These are phyloP conservation scores for Kalanchoe fedtschenkoi DNA, from an alignment of 164 flowering plant genomes.

Conservation along the genomic window DNA sequence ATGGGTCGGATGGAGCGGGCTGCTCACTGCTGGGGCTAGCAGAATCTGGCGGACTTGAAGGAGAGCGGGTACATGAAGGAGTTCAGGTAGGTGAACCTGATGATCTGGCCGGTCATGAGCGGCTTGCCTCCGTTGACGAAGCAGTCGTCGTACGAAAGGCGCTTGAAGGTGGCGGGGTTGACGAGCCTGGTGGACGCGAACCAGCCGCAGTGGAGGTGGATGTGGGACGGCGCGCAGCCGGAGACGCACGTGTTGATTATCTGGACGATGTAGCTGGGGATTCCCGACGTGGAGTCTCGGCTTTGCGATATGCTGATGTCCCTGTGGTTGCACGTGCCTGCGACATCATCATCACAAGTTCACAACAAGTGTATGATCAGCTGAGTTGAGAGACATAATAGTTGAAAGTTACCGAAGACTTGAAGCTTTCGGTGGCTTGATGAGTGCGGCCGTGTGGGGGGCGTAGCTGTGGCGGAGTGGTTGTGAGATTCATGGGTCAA, in stretches of 20 bases:
- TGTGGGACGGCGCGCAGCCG: conserved; percentile 42
- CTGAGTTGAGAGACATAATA: not conserved
- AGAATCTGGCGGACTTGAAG: conserved; percentile 53
- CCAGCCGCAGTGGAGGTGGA: conserved; percentile 67
- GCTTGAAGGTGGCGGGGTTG: conserved; percentile 48
- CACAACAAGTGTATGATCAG: too few relatives aligned
- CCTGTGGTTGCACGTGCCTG: conserved; percentile 36
- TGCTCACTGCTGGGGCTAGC: conserved; percentile 22
- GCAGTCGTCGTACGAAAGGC: conserved; percentile 54
- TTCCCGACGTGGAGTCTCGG: conserved; percentile 39
- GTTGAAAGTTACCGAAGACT: not conserved
- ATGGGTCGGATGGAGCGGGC: too few relatives aligned
- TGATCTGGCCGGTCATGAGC: conserved; percentile 30
- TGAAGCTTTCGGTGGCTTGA: not conserved
- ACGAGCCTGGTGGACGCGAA: conserved; percentile 55
- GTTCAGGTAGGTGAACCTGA: conserved; percentile 50
- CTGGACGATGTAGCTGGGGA: conserved; percentile 48
- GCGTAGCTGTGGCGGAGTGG: too few relatives aligned
- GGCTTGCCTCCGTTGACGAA: conserved; percentile 49
- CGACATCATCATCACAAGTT: not conserved
- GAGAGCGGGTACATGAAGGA: conserved; percentile 56
- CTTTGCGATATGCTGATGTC: conserved; percentile 65
- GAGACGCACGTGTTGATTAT: conserved; percentile 49
- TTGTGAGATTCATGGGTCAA: not conserved
- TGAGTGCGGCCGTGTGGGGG: not conserved